Base-by-base conservation (phyloP, 83 land plant genomes). In the Thuja plicata region DNA sequence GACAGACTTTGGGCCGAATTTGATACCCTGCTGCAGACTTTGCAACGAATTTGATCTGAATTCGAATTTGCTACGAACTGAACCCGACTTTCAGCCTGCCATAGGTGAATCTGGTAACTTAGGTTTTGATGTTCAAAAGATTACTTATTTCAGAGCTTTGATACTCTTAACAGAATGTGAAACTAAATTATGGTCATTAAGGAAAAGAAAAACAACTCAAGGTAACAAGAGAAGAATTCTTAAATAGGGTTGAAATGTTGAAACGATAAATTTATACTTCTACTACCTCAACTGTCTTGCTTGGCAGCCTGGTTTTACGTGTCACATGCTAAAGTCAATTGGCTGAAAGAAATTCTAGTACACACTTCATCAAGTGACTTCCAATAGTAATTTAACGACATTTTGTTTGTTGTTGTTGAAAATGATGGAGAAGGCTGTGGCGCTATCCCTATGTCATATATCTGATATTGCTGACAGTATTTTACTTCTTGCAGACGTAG, bases 91-190 rank as follows among this genome's bases (percentile, higher is more conserved):
- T n/a, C n/a, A n/a, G n/a, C n/a, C n/a, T n/a, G n/a, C n/a, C n/a
- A n/a, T n/a, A n/a, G n/a, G n/a, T n/a, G n/a, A n/a, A n/a, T n/a
- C n/a, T n/a, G n/a, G n/a, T n/a, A n/a, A n/a, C n/a, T n/a, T n/a
- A n/a, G 48, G 92, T 95, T 37, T 94, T 94, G 40, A 91, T 95
- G 13, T 85, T 88, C 38, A 94, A 94, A 15, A 93, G 93, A 87
- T 89, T 84, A 37, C 52, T 86, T 10, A 87, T 89, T 46, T 89
- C 90, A 8, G 24, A 88, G 38, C 85, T 87, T 88, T 76, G 80
- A 2, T 84, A 77, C 43, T 76, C 17, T 57, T 85, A 66, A 89
- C 87, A 85, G 45, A 84, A n/a, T 7, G 3, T 30, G 32, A 24
- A 77, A 35, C 10, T 32, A 50, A 74, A 54, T 40, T 12, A 41